Percentiles rank a stretch among this genome's conserved stretches.
These are phyloP conservation scores for Cryptococcus deneoformans DNA, from an alignment of 1,284 basidiomycete genomes.

Conservation along the genomic window DNA sequence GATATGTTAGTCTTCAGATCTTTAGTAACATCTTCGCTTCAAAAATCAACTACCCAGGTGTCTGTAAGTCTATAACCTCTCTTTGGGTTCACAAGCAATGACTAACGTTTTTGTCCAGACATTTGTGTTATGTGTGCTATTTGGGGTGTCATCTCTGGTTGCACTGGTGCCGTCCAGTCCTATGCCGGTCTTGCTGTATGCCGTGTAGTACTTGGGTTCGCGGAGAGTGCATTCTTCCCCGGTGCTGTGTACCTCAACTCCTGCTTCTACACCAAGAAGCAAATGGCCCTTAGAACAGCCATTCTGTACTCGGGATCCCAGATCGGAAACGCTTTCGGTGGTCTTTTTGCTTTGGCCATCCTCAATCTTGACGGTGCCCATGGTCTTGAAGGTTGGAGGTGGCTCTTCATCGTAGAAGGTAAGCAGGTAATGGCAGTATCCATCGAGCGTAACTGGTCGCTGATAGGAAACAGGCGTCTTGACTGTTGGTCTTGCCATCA, in stretches of 20 bases:
- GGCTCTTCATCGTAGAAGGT: slow-evolving; percentile 29
- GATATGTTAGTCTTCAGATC: slow-evolving; percentile 36
- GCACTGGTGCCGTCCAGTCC: slow-evolving; percentile 31
- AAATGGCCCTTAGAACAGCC: slow-evolving; percentile 35
- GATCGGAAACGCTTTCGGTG: slow-evolving; percentile 46
- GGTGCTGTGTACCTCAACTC: slow-evolving; percentile 38
- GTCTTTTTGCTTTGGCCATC: slow-evolving; percentile 40
- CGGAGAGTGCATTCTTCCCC: slow-evolving; percentile 34
- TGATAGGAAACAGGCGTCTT: slow-evolving; percentile 2
- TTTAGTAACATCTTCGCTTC: slow-evolving; percentile 42
- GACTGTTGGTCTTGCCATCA: slow-evolving; percentile 33
- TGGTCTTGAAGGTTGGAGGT: slow-evolving; percentile 27
- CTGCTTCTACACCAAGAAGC: slow-evolving; percentile 32
- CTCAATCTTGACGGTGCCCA: slow-evolving; percentile 22
- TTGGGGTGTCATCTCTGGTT: slow-evolving; percentile 41
- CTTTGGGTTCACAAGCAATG: not conserved
- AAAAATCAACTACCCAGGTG: slow-evolving; percentile 31
- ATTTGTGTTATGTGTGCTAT: slow-evolving; percentile 28
- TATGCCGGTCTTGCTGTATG: slow-evolving; percentile 35
- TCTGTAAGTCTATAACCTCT: slow-evolving; percentile 17
- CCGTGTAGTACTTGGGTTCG: slow-evolving; percentile 33
- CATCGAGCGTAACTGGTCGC: no score
- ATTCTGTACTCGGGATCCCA: slow-evolving; percentile 44
- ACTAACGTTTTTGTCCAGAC: slow-evolving; percentile 16
- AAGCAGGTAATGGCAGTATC: no score